Evolutionary conservation across 208 protist species (phyloP), one percentile per base, ranked within the genome.

Genomic region (Wallacemonas sp.): DNA sequence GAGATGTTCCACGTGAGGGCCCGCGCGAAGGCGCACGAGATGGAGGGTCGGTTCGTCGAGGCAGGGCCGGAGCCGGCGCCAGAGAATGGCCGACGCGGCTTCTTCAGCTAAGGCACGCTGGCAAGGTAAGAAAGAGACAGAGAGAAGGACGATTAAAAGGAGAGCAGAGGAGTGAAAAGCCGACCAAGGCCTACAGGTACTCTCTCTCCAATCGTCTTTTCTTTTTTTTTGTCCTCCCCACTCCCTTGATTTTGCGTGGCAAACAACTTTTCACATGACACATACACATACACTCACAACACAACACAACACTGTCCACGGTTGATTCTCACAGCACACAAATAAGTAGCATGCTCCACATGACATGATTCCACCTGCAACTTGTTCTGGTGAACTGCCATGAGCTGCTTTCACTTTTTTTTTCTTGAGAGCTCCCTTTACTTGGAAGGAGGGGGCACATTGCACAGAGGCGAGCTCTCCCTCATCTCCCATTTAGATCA

Each of bases 81-180:
- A 4, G 61, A 72, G 59, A 65, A 38, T 22, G 69, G 42, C 8
- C 42, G 64, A 36, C 69, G 67, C 18, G 20, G 25, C 10, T 79
- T 78, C 57, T 83, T 79, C 41, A 76, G 45, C 45, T 63, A 64
- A 31, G 31, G n/a, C n/a, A n/a, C n/a, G n/a, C n/a, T n/a, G n/a
- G n/a, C n/a, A n/a, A n/a, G n/a, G n/a, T n/a, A n/a, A n/a, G n/a
- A n/a, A n/a, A n/a, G n/a, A n/a, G n/a, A n/a, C n/a, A n/a, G n/a
- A n/a, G n/a, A n/a, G n/a, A n/a, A n/a, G n/a, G n/a, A n/a, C n/a
- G n/a, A n/a, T n/a, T n/a, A n/a, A 26, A 26, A 42, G 11, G 3
- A 26, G 22, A n/a, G 48, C 28, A 39, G 2, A 65, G 23, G 28
- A 28, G 39, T 2, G 32, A 3, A 3, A 42, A 18, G 38, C 38